A percentile compares a stretch with the other conserved stretches of the same genome.
These are phyloP conservation scores for Candida hispaniensis DNA, from an alignment of 805 yeast genomes.

Conservation along the genomic window DNA sequence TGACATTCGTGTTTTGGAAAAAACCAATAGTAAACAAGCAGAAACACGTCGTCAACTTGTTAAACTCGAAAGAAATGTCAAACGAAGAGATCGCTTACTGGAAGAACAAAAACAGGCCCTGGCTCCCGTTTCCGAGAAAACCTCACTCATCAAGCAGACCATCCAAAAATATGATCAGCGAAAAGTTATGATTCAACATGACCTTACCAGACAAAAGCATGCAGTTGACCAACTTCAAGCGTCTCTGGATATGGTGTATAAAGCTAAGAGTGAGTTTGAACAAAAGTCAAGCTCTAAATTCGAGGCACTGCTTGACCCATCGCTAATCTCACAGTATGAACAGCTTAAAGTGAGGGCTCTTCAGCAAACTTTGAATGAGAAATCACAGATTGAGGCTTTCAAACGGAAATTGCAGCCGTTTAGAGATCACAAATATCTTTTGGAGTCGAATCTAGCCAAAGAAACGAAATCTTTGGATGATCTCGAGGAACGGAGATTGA, in stretches of 20 bases:
- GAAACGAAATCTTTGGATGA: too few species aligned
- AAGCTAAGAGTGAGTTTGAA: slow-evolving; percentile 19
- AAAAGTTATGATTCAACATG: slow-evolving; percentile 1
- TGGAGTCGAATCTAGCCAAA: slow-evolving; percentile 15
- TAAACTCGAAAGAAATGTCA: slow-evolving; percentile 7
- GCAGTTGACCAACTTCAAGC: slow-evolving; percentile 12
- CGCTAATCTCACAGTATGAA: slow-evolving; percentile 7
- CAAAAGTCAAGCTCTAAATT: slow-evolving; percentile 7
- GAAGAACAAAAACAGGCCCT: slow-evolving; percentile 10
- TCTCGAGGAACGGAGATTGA: too few species aligned
- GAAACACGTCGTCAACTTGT: slow-evolving; percentile 2
- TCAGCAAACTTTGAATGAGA: slow-evolving; percentile 16
- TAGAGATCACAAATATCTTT: slow-evolving; percentile 11
- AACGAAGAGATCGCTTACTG: slow-evolving; percentile 1
- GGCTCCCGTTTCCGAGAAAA: slow-evolving; percentile 9
- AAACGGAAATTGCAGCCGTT: slow-evolving; percentile 15
- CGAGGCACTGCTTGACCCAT: too few species aligned
- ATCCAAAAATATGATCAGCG: slow-evolving; percentile 9
- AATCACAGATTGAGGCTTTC: slow-evolving; percentile 19
- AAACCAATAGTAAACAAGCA: slow-evolving; percentile 10
- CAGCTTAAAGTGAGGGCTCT: slow-evolving; percentile 15
- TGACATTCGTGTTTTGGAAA: slow-evolving; percentile 4
- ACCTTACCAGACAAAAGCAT: slow-evolving; percentile 2
- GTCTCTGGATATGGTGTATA: slow-evolving; percentile 6
- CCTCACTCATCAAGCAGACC: slow-evolving; percentile 4